Evolutionary conservation across 1,284 basidiomycete genomes (phyloP), one percentile per base, ranked within the genome.

Genomic region (Ganoderma sinense): DNA sequence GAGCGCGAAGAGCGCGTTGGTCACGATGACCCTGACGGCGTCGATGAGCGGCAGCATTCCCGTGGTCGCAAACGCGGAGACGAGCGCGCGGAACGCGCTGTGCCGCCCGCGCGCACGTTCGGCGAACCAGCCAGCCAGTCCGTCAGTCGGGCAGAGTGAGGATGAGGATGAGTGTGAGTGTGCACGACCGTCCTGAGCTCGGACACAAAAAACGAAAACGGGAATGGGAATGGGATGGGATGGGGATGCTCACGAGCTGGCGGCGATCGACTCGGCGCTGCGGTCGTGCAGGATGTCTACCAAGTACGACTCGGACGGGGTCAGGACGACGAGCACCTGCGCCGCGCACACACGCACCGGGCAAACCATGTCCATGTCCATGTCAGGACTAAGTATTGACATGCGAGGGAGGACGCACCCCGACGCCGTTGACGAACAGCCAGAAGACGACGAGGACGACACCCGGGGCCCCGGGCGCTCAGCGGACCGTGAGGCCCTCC

Each of bases 251-350:
- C 45, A 48, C 86, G 75, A 78, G 41, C 78, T 80, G 0, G 83
- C 86, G 1, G 84, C 86, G 70, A 83, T 84, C 20, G 85, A 83
- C 73, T 91, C 88, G 0, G 89, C 87, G 67, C 86, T 87, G 20
- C 84, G 80, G 3, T 78, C 75, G 55, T 87, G 88, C 75, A 89
- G 75, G 18, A 87, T 78, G 71, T 92, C 91, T 20, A 92, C 86
- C 23, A 80, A 78, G 76, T 91, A 91, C 10, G 90, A 85, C 56
- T 86, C 84, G 0, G 84, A 75, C 0, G 89, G 87, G 0, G 84
- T 84, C 5, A 91, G 77, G 8, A 86, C 81, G 59, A 88, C 78
- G 51, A 81, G 85, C 68, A 83, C 84, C 86, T 83, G 56, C n/a
- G 36, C n/a, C n/a, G n/a, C n/a, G n/a, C n/a, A n/a, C n/a, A n/a